Evolutionary conservation across 2,329 filamentous ascomycete genomes (phyloP), one percentile per base, ranked within the genome.

Genomic region (Cytospora schulzeri): DNA sequence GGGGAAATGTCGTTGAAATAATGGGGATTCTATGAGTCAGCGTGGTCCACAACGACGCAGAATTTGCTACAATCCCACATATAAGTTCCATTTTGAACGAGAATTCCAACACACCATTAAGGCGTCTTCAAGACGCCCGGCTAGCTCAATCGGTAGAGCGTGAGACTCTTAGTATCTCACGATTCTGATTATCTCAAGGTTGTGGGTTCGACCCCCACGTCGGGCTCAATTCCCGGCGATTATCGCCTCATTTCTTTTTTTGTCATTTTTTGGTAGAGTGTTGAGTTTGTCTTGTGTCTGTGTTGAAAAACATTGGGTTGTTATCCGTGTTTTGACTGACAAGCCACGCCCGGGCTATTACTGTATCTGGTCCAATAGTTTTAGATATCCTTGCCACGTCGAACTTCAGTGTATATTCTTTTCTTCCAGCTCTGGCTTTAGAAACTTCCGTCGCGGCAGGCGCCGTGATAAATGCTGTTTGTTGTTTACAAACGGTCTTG

Each of bases 131-230:
- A 48, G 45, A 48, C n/a, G 45, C 45, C 81, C 78, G 81, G 82
- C 81, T 87, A 87, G 84, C 84, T 87, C 84, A 87, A 86, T 87
- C 83, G 83, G 84, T 88, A 88, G 86, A 89, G 85, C 86, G 85
- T 88, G 83, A 87, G 86, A 88, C 86, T 88, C 86, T 85, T 84
- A 85, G 22, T 48, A 31, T 31, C 33, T 63, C 55, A 48, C 61
- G 61, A 53, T 57, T 63, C 54, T 62, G 31, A 62, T 48, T 14
- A 62, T 62, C 60, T 62, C 52, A 62, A 62, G 60, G 60, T 57
- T 62, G 60, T 62, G 60, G 60, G 60, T 62, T 62, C 60, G 58
- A 60, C 58, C 58, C 58, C 58, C 58, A 60, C 58, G 58, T 60
- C 58, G 58, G 58, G 58, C 58, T 60, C 58, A 60, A 60, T 60